Evolutionary conservation across 129 eudicot genomes (phyloP), one percentile per base, ranked within the genome.

Genomic region (Solidago caesia): DNA sequence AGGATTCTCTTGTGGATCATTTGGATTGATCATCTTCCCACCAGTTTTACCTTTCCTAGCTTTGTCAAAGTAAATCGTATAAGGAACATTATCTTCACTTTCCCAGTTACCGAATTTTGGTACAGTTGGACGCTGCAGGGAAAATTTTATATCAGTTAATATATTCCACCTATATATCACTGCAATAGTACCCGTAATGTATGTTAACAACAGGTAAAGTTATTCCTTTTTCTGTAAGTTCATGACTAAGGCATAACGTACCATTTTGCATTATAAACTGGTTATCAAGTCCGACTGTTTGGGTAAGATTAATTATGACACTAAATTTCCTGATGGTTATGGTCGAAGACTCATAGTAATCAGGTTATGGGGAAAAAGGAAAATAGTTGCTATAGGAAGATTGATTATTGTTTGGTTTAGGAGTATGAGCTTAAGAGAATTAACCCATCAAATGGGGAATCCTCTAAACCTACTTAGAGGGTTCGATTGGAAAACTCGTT

Each of bases 71-170:
- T 84, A 90, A 25, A 86, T 91, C 0, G 98, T 93, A 81, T 88
- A 93, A 39, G 95, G 92, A 43, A 86, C 88, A 56, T 87, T 81
- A 46, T 85, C 92, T 61, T 90, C 88, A 59, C 80, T 79, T 52
- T 85, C 96, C 98, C 98, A 93, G 82, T 89, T 81, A 42, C 98
- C 98, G 62, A 93, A 93, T 78, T 90, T 84, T 16, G 98, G 98
- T 64, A 93, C 97, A 29, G 75, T 84, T 48, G 89, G 79, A 62
- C 92, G 90, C 84, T 85, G 90, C 75, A 70, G 65, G 42, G 44
- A 41, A 64, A 48, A 79, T 46, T 9, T 71, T 5, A 71, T 8
- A 27, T 74, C 15, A 21, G 70, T 74, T 5, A 46, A 11, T 74
- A 33, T 15, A 11, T 29, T 4, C 45, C 14, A 29, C 41, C 53